phyloP scores from a whole-genome alignment of 2,329 filamentous ascomycete genomes.

The Aspergillus luchuensis region DNA sequence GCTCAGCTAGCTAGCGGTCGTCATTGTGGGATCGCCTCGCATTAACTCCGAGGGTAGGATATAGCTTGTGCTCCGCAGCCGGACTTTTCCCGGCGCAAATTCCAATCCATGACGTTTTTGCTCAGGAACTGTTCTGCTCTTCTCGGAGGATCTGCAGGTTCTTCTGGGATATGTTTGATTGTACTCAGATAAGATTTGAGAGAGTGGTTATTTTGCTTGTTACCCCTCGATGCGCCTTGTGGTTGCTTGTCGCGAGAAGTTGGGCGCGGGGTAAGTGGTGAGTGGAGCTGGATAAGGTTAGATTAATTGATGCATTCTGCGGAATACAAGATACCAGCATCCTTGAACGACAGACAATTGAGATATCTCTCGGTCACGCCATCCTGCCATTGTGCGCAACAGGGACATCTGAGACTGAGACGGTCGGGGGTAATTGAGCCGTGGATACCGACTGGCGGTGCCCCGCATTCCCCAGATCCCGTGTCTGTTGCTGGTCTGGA shows the following conservation, averaged over 20 bases:
- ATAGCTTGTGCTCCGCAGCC: constrained; percentile 28
- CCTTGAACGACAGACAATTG: neutral
- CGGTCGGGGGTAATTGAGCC: neutral
- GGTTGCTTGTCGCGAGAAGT: fast-evolving
- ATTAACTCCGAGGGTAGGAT: constrained; percentile 36
- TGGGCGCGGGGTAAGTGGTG: no score
- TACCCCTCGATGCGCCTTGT: no score
- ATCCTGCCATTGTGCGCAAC: neutral
- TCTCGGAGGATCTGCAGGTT: neutral
- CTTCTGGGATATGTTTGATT: neutral
- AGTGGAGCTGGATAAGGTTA: no score
- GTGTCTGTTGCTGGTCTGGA: neutral
- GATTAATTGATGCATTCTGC: no score
- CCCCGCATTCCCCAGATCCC: constrained; percentile 9
- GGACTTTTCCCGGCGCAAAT: constrained; percentile 28
- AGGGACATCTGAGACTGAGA: neutral
- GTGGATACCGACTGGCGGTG: neutral
- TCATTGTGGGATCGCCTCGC: constrained; percentile 23
- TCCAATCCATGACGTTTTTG: neutral
- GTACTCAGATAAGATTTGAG: no score
- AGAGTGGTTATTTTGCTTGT: no score
- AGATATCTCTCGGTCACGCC: no score
- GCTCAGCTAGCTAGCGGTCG: neutral
- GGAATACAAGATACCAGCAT: no score
- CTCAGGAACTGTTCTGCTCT: neutral